Base-by-base conservation (phyloP, 179 eudicot species). In the Beta corolliflora region DNA sequence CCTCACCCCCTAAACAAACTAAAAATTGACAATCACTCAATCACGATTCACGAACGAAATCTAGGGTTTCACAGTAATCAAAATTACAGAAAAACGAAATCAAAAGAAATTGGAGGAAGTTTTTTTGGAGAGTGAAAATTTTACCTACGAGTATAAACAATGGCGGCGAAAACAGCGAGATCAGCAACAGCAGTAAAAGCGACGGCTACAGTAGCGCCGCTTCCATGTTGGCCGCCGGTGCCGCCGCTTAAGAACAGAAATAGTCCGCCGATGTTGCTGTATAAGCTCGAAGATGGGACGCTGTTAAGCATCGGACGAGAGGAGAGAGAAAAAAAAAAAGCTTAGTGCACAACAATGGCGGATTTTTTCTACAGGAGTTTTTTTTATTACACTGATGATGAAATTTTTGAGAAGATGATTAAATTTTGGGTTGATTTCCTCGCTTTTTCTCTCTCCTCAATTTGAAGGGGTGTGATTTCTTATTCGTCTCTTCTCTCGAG, bases 151-250 rank as follows among this genome's bases (percentile, higher is more conserved):
- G 90, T 77, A 84, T 87, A 91, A 81, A 86, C 72, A 45, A 91
- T 73, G 82, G 91, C 91, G 83, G 93, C 92, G 81, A 91, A 86
- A 67, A 90, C 81, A 76, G 92, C 93, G 79, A 92, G 73, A 75
- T 92, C 95, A 73, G 93, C 93, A 82, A 91, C 76, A 78, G 91
- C 92, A 74, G 96, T 92, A 77, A 92, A 66, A 79, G 89, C 90
- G 13, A 88, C 75, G 31, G 88, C 89, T 73, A 88, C 83, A 71
- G 76, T 75, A 55, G 81, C 81, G 74, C 81, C 81, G 64, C 79
- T 71, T 77, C 71, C 84, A 25, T 60, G 70, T 72, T 75, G 80
- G 86, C 84, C 84, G 55, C 88, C 84, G 83, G 83, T 77, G 85
- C 84, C 77, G 71, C 77, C 81, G 76, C 73, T 52, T 61, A 86